Percentiles rank a stretch among this genome's conserved stretches.
Conservation (phyloP, 306 rosid genomes). For the Dicorynia guianensis region DNA sequence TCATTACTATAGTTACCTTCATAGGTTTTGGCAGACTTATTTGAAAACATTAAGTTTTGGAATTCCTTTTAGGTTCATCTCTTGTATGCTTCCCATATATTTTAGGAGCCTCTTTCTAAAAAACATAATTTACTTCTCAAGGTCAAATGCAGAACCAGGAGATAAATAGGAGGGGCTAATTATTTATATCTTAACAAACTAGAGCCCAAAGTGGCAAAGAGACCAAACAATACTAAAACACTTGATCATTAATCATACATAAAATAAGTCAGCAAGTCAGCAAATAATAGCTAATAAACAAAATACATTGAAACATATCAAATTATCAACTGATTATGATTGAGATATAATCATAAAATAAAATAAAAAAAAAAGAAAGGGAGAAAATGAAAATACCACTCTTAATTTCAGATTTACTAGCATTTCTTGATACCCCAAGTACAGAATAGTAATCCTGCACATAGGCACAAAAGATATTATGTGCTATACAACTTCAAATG, state of each 20-base stretch:
- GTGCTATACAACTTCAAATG: background rate
- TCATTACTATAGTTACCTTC: conserved; percentile 6
- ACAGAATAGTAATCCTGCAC: conserved; percentile 88
- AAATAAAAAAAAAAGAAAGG: conserved; percentile 21
- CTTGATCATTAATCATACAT: background rate
- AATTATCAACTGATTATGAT: background rate
- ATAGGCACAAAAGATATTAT: conserved; percentile 31
- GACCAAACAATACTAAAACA: background rate
- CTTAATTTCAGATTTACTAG: conserved; percentile 95
- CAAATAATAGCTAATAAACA: conserved; percentile 31
- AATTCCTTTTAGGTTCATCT: conserved; percentile 7
- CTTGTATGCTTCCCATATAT: conserved; percentile 8
- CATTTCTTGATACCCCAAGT: conserved; percentile 89
- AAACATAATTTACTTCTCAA: background rate
- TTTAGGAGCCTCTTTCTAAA: background rate
- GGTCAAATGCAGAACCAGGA: conserved; percentile 8
- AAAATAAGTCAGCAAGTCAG: background rate
- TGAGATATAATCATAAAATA: background rate
- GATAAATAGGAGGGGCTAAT: background rate
- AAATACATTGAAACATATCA: conserved; percentile 20
- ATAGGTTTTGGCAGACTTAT: conserved; percentile 8
- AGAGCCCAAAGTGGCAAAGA: conserved; percentile 14
- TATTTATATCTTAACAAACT: conserved; percentile 11
- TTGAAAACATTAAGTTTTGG: background rate
- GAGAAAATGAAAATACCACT: conserved; percentile 59